phyloP scores from a whole-genome alignment of 2,329 filamentous ascomycete genomes.

The Xylariomycetidae sp. region DNA sequence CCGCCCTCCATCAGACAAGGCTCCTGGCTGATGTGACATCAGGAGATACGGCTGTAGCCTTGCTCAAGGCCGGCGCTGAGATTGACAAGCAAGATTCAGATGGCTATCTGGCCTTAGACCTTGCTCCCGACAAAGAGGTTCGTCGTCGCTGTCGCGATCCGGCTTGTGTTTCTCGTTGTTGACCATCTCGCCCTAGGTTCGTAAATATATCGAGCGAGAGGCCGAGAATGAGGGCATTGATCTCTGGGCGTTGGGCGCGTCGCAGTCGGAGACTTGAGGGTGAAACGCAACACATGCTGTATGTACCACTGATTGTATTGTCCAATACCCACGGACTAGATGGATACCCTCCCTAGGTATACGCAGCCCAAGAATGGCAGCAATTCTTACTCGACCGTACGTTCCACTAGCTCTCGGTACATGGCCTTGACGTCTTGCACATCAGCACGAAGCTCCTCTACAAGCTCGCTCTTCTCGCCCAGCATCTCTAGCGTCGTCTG shows the following conservation, averaged over 20 bases:
- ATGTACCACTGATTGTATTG: no score
- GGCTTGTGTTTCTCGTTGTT: no score
- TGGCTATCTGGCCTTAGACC: slow-evolving; percentile 68
- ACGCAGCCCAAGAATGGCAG: no score
- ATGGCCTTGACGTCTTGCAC: slow-evolving; percentile 92
- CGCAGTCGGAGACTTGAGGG: no score
- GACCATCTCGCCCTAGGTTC: no score
- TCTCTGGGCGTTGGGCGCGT: no score
- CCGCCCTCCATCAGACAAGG: neutral
- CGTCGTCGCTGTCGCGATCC: slow-evolving; percentile 26
- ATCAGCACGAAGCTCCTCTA: slow-evolving; percentile 85
- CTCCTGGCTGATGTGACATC: slow-evolving; percentile 1
- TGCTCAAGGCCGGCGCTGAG: slow-evolving; percentile 84
- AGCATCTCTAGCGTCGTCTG: slow-evolving; percentile 90
- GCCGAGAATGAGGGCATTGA: slow-evolving; percentile 83
- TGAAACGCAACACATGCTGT: no score
- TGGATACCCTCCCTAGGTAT: no score
- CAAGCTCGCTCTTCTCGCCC: slow-evolving; percentile 93
- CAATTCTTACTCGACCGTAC: slow-evolving; percentile 62
- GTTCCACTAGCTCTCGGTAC: slow-evolving; percentile 88
- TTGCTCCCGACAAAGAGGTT: slow-evolving; percentile 84
- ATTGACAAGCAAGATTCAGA: slow-evolving; percentile 69
- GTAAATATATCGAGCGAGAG: slow-evolving; percentile 69
- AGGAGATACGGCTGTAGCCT: slow-evolving; percentile 75
- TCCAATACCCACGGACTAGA: no score